Percentiles rank a stretch among this genome's conserved stretches.
Evolutionary conservation across 768 basidiomycete genomes (phyloP).

Genomic region (Boletus pseudo-olivaceus): DNA sequence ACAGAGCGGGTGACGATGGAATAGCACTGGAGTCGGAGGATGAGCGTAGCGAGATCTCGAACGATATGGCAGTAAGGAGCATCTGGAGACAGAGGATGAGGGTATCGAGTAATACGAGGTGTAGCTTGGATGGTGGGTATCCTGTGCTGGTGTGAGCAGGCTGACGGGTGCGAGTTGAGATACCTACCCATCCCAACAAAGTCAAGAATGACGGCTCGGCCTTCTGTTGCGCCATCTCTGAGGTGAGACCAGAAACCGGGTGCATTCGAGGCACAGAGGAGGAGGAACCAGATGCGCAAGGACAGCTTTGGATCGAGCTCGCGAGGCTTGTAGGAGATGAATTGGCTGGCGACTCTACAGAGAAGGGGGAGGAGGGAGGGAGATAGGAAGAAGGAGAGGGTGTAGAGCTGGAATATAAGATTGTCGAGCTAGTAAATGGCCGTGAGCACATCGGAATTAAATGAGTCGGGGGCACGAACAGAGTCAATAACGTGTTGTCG

Average conservation of each 20-base stretch:
- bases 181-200: conserved; percentile 74
- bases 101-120: conserved; percentile 65
- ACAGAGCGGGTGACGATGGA: conserved; percentile 23
- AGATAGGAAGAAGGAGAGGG: conserved; percentile 73
- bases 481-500: conserved; percentile 68
- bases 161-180: neutral
- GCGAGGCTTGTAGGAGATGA: conserved; percentile 62
- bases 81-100: conserved; percentile 65
- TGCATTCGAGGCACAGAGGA: conserved; percentile 56
- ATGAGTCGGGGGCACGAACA: conserved; percentile 37
- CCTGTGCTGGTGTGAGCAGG: conserved; percentile 34
- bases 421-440: conserved; percentile 53
- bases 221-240: conserved; percentile 47
- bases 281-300: conserved; percentile 63
- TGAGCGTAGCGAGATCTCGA: conserved; percentile 49
- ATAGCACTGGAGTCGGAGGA: conserved; percentile 40
- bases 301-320: conserved; percentile 62
- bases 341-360: conserved; percentile 54
- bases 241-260: conserved; percentile 63
- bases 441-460: conserved; percentile 6
- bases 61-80: conserved; percentile 63
- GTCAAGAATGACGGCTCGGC: conserved; percentile 67
- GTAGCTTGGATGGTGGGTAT: conserved; percentile 58
- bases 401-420: conserved; percentile 68
- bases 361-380: conserved; percentile 48